Evolutionary conservation across 768 basidiomycete species (phyloP).

Genomic region (Leucosporidium creatinivorum): DNA sequence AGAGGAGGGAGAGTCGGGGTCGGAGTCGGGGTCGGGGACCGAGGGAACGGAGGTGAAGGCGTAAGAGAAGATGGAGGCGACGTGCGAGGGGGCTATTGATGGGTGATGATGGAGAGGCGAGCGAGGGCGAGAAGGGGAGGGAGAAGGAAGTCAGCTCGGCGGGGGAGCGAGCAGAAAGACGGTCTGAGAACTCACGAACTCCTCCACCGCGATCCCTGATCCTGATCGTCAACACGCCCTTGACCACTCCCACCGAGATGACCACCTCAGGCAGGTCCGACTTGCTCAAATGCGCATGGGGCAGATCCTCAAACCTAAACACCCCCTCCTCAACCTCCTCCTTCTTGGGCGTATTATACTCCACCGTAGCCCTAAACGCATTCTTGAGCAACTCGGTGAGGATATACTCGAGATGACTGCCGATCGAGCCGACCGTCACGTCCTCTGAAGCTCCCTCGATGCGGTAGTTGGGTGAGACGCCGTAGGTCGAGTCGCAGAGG

Average conservation of each 20-base stretch:
- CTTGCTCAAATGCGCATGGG: constrained; percentile 62
- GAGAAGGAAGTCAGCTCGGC: background rate
- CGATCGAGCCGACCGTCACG: constrained; percentile 59
- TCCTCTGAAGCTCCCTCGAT: constrained; percentile 62
- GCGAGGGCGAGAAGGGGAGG: background rate
- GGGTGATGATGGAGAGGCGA: background rate
- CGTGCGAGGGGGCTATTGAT: constrained; percentile 51
- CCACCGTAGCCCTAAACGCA: constrained; percentile 79
- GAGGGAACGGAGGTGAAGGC: constrained; percentile 67
- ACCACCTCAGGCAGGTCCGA: constrained; percentile 34
- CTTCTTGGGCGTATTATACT: constrained; percentile 50
- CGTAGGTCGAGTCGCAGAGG: constrained; percentile 75
- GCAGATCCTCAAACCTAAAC: constrained; percentile 39
- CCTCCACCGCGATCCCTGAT: constrained; percentile 83
- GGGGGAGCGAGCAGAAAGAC: background rate
- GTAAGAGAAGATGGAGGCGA: constrained; percentile 78
- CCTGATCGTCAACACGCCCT: constrained; percentile 62
- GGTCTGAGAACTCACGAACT: constrained; percentile 43
- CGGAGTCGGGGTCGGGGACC: constrained; percentile 29
- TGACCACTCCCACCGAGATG: constrained; percentile 26
- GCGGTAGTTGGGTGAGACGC: constrained; percentile 57
- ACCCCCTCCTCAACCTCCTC: constrained; percentile 35
- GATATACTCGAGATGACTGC: constrained; percentile 85
- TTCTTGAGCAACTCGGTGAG: constrained; percentile 86
- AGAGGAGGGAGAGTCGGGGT: constrained; percentile 39